Percentiles rank a stretch among this genome's conserved stretches.
phyloP scores from a whole-genome alignment of 345 rosid species.

The Viola odorata region DNA sequence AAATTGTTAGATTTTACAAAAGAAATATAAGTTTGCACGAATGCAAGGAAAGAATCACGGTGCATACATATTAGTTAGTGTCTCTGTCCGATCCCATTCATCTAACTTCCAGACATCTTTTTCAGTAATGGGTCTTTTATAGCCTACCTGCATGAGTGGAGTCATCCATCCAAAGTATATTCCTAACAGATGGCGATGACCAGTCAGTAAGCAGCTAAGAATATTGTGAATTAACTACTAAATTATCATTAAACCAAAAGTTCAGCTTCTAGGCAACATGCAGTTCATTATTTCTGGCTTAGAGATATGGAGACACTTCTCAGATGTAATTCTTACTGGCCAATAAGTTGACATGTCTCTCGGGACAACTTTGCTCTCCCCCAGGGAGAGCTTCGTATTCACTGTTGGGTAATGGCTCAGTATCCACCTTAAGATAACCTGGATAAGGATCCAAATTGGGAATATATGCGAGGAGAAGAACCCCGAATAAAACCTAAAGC shows the following conservation, averaged over 20 bases:
- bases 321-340: constrained; percentile 17
- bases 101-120: constrained; percentile 95
- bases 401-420: constrained; percentile 15
- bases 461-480: constrained; percentile 21
- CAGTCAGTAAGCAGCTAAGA: not conserved
- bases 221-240: not conserved
- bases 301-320: not conserved
- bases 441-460: constrained; percentile 30
- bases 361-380: constrained; percentile 26
- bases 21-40: not conserved
- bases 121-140: constrained; percentile 75
- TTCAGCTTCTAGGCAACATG: not conserved
- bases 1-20: not conserved
- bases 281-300: not conserved
- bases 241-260: not conserved
- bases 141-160: constrained; percentile 84
- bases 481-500: constrained; percentile 22
- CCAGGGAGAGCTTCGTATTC: constrained; percentile 28
- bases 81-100: constrained; percentile 89
- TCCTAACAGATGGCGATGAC: constrained; percentile 1
- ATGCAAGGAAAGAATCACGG: constrained; percentile 3
- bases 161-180: constrained; percentile 72
- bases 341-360: constrained; percentile 25
- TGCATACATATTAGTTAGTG: constrained; percentile 33
- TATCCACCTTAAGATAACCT: constrained; percentile 17